Base-by-base conservation (phyloP, 2,329 filamentous ascomycete genomes). In the Alternaria ventricosa region DNA sequence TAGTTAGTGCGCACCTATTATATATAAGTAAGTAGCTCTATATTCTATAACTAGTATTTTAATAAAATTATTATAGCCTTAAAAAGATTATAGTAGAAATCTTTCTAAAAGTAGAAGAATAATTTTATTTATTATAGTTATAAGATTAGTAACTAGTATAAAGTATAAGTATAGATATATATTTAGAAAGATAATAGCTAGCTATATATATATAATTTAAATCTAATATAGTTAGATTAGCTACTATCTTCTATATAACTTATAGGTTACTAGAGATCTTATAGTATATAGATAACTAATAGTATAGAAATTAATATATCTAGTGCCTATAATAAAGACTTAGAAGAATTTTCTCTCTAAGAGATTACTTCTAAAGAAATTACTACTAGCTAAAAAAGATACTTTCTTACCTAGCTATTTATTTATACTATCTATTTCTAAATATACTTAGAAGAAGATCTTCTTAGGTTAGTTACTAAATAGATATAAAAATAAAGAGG, bases 131-230 rank as follows among this genome's bases (percentile, higher is more conserved):
- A 58, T 22, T 50, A 51, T 20, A 44, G 64, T 25, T 13, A 71
- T 59, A 30, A 71, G 44, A 64, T 71, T 27, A 69, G 64, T 46
- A 10, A 36, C 15, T 28, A 25, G 6, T 71, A 71, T 15, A 64
- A 68, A 43, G 64, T 66, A 36, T 23, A 23, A 27, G 56, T 71
- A 6, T 71, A 15, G 41, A 46, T 71, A 50, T 71, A 33, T 41
- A 71, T 71, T 51, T 18, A 46, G n/a, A 71, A 64, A n/a, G 28
- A 63, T 15, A 70, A 69, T 46, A 28, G 67, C 18, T 41, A 69
- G 50, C 44, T 59, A 18, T 68, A 65, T 53, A 50, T 71, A 0
- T 71, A 69, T 27, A 69, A 66, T 58, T 71, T 33, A 18, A 12
- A 61, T 57, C 58, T 20, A 61, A 53, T 30, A 47, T 41, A 12